phyloP scores from a whole-genome alignment of 176 grass and related monocot species.

The Oropetium thomaeum region DNA sequence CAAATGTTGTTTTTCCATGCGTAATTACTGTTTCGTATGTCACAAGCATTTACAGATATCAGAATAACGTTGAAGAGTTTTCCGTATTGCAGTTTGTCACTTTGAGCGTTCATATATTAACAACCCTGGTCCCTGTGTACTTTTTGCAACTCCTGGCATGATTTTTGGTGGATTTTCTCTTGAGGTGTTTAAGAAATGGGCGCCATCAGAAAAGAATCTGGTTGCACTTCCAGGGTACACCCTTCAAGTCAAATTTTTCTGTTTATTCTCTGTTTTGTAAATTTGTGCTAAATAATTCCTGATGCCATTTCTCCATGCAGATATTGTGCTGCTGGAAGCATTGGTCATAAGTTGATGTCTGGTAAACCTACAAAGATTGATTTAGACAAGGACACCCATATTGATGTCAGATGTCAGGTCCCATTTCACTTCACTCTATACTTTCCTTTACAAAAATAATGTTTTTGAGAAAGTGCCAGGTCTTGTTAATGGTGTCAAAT shows the following conservation, averaged over 20 bases:
- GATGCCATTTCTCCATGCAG: conserved; percentile 37
- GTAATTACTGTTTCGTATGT: neutral
- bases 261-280: conserved; percentile 1
- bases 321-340: conserved; percentile 90
- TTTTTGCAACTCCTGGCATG: conserved; percentile 98
- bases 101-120: conserved; percentile 89
- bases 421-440: conserved; percentile 19
- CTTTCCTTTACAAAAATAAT: neutral
- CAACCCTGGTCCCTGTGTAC: conserved; percentile 81
- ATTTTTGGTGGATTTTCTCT: conserved; percentile 93
- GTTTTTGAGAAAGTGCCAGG: neutral
- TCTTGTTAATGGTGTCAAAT: neutral
- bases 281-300: neutral
- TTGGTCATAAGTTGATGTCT: conserved; percentile 97
- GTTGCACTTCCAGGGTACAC: conserved; percentile 86
- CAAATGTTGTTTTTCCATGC: neutral
- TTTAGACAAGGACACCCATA: conserved; percentile 74
- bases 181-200: conserved; percentile 96
- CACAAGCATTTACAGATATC: neutral
- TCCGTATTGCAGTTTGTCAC: conserved; percentile 55
- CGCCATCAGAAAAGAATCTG: conserved; percentile 83
- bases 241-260: neutral
- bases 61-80: conserved; percentile 5
- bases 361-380: conserved; percentile 82
- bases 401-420: conserved; percentile 96